Percentiles rank a stretch among this genome's conserved stretches.
Evolutionary conservation across 306 rosid species (phyloP).

Genomic region (Glycine latifolia): DNA sequence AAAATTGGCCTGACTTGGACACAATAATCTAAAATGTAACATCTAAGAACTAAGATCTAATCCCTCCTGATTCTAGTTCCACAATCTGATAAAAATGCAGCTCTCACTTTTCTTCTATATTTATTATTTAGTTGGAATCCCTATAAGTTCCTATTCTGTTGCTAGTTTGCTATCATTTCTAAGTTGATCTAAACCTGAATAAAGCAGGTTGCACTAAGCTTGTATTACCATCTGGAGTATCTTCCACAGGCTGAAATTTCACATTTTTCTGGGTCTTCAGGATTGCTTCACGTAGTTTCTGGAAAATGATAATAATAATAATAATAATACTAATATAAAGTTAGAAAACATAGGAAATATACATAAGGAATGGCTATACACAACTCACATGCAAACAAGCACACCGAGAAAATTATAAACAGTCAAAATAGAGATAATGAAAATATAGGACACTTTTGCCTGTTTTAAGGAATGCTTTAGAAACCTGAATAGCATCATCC

Average conservation of each 20-base stretch:
- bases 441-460: conserved; percentile 13
- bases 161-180: conserved; percentile 13
- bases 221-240: conserved; percentile 71
- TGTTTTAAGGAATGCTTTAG: not conserved
- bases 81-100: not conserved
- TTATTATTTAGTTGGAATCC: not conserved
- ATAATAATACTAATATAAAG: not conserved
- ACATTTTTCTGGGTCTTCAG: conserved; percentile 85
- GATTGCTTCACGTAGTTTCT: conserved; percentile 86
- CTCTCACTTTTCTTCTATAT: not conserved
- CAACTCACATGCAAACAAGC: not conserved
- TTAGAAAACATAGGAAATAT: not conserved
- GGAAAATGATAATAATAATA: not conserved
- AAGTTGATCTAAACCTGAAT: conserved; percentile 8
- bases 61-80: not conserved
- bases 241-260: conserved; percentile 67
- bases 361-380: not conserved
- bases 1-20: not conserved
- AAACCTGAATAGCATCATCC: conserved; percentile 78
- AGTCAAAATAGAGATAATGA: conserved; percentile 10
- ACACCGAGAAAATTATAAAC: conserved; percentile 16
- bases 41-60: not conserved
- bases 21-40: not conserved
- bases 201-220: not conserved
- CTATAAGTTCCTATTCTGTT: not conserved